phyloP scores from a whole-genome alignment of 495 filamentous ascomycete species.

The Xylaria acuta region DNA sequence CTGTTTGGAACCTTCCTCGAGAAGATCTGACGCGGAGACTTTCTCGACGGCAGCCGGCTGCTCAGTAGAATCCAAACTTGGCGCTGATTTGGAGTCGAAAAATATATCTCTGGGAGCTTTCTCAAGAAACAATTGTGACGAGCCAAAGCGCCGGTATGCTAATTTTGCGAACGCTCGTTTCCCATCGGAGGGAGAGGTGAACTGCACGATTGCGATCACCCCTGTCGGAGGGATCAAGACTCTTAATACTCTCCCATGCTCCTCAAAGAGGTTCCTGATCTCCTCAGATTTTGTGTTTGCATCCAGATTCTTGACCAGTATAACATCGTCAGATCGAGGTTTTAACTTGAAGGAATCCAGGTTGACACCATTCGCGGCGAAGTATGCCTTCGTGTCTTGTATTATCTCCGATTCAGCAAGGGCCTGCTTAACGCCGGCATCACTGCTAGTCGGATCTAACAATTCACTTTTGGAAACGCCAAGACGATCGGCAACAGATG shows the following conservation, averaged over 20 bases:
- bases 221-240: constrained; percentile 91
- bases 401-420: constrained; percentile 96
- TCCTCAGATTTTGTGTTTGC: constrained; percentile 77
- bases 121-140: constrained; percentile 90
- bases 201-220: constrained; percentile 92
- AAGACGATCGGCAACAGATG: constrained; percentile 83
- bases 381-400: constrained; percentile 93
- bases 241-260: constrained; percentile 73
- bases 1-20: constrained; percentile 63
- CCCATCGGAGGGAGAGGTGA: constrained; percentile 75
- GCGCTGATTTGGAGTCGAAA: constrained; percentile 38
- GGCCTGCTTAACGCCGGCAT: constrained; percentile 94
- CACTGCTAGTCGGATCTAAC: constrained; percentile 89
- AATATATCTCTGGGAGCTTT: constrained; percentile 90
- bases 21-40: constrained; percentile 53
- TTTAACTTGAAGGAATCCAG: constrained; percentile 85
- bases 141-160: constrained; percentile 88
- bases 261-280: constrained; percentile 68
- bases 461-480: constrained; percentile 89
- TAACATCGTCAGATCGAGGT: constrained; percentile 82
- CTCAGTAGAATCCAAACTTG: background rate
- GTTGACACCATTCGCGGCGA: constrained; percentile 84
- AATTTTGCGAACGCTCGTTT: constrained; percentile 80
- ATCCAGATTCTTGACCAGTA: constrained; percentile 94
- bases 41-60: constrained; percentile 44